Percentiles rank a stretch among this genome's conserved stretches.
phyloP scores from a whole-genome alignment of 2,329 filamentous ascomycete species.

The Aureobasidium sp. region DNA sequence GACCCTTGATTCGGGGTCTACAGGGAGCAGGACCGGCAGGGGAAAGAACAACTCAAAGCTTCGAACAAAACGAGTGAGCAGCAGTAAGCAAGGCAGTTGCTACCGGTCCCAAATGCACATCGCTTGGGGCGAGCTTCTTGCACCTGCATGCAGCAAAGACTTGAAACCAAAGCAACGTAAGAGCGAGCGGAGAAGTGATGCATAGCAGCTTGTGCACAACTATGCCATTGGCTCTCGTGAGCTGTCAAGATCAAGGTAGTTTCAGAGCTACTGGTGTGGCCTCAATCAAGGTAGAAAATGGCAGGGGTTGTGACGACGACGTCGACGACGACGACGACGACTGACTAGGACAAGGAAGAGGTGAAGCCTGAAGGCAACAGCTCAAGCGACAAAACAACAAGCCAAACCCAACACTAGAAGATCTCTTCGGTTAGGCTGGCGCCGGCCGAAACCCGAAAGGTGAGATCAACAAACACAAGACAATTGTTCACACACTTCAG shows the following conservation, averaged over 20 bases:
- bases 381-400: conserved; percentile 1
- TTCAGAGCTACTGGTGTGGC: neutral
- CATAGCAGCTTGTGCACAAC: conserved; percentile 8
- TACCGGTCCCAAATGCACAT: conserved; percentile 14
- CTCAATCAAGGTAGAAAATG: neutral
- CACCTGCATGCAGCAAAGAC: conserved; percentile 10
- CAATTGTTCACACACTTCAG: conserved; percentile 5
- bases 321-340: neutral
- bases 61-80: conserved; percentile 6
- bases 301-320: neutral
- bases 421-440: neutral
- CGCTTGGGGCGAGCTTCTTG: conserved; percentile 13
- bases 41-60: neutral
- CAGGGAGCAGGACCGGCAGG: neutral
- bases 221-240: conserved; percentile 5
- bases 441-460: conserved; percentile 2
- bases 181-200: conserved; percentile 12
- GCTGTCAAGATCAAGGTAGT: neutral
- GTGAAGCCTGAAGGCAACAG: neutral
- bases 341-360: neutral
- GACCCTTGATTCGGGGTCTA: conserved; percentile 9
- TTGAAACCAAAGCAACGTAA: conserved; percentile 15
- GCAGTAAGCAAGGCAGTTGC: conserved; percentile 9
- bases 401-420: conserved; percentile 7
- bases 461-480: conserved; percentile 14